Conservation (phyloP, 2,329 filamentous ascomycete species). For the Sporothrix sp. region DNA sequence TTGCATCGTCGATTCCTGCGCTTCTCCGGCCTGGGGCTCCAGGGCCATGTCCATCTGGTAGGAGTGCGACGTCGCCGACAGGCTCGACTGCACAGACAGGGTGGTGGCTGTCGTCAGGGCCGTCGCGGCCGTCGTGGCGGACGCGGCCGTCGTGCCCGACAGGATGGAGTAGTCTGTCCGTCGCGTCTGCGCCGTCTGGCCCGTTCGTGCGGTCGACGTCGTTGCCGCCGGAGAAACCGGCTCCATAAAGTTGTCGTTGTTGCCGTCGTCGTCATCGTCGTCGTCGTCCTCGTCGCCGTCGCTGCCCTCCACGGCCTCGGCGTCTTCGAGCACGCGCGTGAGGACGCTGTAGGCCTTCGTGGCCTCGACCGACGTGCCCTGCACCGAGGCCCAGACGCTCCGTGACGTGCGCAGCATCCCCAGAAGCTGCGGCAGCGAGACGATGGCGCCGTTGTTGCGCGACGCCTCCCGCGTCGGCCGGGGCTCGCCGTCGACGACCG, state of each 20-base stretch:
- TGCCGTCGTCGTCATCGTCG: background rate
- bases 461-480: too few relatives aligned
- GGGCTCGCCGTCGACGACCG: background rate
- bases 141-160: background rate
- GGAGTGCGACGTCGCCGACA: background rate
- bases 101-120: background rate
- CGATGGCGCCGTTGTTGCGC: background rate
- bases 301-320: background rate
- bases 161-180: background rate
- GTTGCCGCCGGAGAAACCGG: background rate
- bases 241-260: background rate
- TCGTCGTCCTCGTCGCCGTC: background rate
- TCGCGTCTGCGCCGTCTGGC: background rate
- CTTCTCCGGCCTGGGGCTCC: too few relatives aligned
- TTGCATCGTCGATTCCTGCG: too few relatives aligned
- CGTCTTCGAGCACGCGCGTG: conserved; percentile 23
- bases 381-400: conserved; percentile 22
- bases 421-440: conserved; percentile 20
- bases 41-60: too few relatives aligned
- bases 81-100: background rate
- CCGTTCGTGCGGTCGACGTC: background rate
- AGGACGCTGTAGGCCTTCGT: conserved; percentile 25
- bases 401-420: conserved; percentile 22
- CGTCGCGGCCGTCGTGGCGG: too few relatives aligned
- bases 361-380: conserved; percentile 22